Evolutionary conservation across 345 rosid species (phyloP), one percentile per base, ranked within the genome.

Genomic region (Eucalyptus cloeziana): DNA sequence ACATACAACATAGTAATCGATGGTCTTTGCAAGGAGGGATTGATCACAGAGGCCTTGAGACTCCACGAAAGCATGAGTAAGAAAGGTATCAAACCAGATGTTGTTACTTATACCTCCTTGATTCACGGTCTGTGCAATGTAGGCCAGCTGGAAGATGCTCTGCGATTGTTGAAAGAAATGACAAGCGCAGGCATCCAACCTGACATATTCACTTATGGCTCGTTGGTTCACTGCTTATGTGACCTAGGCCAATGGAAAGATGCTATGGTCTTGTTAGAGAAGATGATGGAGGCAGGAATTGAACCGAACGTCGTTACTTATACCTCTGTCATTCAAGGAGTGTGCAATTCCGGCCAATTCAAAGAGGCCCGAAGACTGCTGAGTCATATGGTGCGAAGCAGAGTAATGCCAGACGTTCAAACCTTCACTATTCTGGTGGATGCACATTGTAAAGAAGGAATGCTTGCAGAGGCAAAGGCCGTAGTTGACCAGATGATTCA

Each of bases 251-350:
- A 25, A 58, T 58, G 64, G 64, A 58, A 58, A 58, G n/a, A 58
- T 58, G 64, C n/a, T 58, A 58, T 1, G 2, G 64, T 58, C 14
- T 58, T 25, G 64, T 58, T 58, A 1, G 64, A 58, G 64, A 58
- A 58, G 64, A 58, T 58, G 64, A 58, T 58, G 64, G 3, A 58
- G 64, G n/a, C 64, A 10, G 64, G 64, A 58, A 11, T 58, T 25
- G 64, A 67, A 85, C 92, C 90, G 7, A 49, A 86, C 62, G 89
- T 87, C 31, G 52, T 90, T 22, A 88, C 88, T 33, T 91, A 88
- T 49, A 90, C 60, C 69, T 58, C 64, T 5, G n/a, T 58, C 64
- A 58, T 58, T 25, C 64, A 40, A 40, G 47, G 83, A 21, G 47
- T 22, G 27, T 76, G 83, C 83, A 76, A 21, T 76, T 76, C 83